These are phyloP conservation scores for Penicillium expansum DNA, from an alignment of 2,329 filamentous ascomycete species.

Conservation along the genomic window DNA sequence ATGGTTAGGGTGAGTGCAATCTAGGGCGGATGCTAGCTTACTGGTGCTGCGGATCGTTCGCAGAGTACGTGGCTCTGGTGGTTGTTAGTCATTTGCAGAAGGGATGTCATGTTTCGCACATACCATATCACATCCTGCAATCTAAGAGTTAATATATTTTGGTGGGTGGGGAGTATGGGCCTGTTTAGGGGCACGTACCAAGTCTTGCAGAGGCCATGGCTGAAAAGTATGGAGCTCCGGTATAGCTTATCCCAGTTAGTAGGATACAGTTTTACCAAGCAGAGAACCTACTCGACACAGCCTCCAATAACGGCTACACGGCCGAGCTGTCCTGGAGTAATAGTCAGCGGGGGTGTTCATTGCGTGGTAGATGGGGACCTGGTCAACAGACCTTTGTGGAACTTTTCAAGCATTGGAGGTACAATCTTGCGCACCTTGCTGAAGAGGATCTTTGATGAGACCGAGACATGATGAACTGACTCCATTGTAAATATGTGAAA, in stretches of 20 bases:
- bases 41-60: slow-evolving; percentile 74
- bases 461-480: slow-evolving; percentile 52
- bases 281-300: slow-evolving; percentile 65
- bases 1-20: not conserved
- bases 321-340: slow-evolving; percentile 73
- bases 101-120: slow-evolving; percentile 12
- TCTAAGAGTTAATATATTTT: not conserved
- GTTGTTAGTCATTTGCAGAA: slow-evolving; percentile 14
- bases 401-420: slow-evolving; percentile 89
- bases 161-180: not conserved
- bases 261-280: not conserved
- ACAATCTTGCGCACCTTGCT: slow-evolving; percentile 83
- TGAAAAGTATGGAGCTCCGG: slow-evolving; percentile 95
- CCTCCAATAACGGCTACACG: slow-evolving; percentile 92
- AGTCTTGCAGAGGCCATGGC: slow-evolving; percentile 92
- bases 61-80: slow-evolving; percentile 79
- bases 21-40: slow-evolving; percentile 20
- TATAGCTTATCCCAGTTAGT: slow-evolving; percentile 58
- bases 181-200: slow-evolving; percentile 49
- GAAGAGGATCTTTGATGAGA: slow-evolving; percentile 71
- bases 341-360: not conserved
- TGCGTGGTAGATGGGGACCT: not conserved
- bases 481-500: slow-evolving; percentile 33
- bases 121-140: slow-evolving; percentile 72
- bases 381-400: slow-evolving; percentile 76